phyloP scores from a whole-genome alignment of 2,329 filamentous ascomycete genomes.

The Curvularia sp. region DNA sequence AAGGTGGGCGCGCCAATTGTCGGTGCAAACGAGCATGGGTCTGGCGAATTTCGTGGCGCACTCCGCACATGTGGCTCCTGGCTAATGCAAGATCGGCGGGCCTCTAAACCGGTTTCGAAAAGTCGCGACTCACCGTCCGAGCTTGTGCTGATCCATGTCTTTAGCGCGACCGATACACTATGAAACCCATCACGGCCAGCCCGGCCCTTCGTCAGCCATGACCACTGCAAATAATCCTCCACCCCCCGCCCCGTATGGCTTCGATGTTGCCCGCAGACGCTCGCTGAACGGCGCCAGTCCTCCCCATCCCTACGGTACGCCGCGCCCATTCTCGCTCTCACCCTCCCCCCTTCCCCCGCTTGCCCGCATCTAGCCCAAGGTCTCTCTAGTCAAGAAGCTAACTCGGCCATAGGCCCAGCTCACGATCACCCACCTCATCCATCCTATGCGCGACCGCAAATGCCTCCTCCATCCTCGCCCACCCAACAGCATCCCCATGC shows the following conservation, averaged over 20 bases:
- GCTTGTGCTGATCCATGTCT: conserved; percentile 27
- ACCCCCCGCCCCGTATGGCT: conserved; percentile 51
- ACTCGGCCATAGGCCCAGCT: conserved; percentile 42
- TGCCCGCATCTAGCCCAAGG: conserved; percentile 4
- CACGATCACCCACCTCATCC: conserved; percentile 53
- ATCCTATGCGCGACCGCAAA: conserved; percentile 55
- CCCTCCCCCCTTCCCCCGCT: conserved; percentile 18
- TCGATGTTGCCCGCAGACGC: conserved; percentile 53
- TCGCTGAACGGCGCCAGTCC: conserved; percentile 53
- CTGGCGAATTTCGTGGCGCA: conserved; percentile 30
- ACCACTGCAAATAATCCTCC: conserved; percentile 40
- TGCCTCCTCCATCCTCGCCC: conserved; percentile 60
- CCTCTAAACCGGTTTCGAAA: conserved; percentile 23
- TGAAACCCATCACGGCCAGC: conserved; percentile 39
- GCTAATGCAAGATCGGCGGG: conserved; percentile 33
- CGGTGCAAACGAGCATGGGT: conserved; percentile 22
- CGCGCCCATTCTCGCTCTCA: conserved; percentile 24
- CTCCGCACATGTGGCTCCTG: conserved; percentile 40
- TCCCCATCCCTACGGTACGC: conserved; percentile 44
- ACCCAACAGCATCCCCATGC: conserved; percentile 52
- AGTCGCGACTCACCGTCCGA: conserved; percentile 22
- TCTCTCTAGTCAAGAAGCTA: conserved; percentile 22
- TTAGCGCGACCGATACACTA: conserved; percentile 41
- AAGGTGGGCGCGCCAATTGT: conserved; percentile 16
- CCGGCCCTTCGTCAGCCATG: conserved; percentile 47